These are phyloP conservation scores for Candolleomyces efflorescens DNA, from an alignment of 768 basidiomycete genomes.

Conservation along the genomic window DNA sequence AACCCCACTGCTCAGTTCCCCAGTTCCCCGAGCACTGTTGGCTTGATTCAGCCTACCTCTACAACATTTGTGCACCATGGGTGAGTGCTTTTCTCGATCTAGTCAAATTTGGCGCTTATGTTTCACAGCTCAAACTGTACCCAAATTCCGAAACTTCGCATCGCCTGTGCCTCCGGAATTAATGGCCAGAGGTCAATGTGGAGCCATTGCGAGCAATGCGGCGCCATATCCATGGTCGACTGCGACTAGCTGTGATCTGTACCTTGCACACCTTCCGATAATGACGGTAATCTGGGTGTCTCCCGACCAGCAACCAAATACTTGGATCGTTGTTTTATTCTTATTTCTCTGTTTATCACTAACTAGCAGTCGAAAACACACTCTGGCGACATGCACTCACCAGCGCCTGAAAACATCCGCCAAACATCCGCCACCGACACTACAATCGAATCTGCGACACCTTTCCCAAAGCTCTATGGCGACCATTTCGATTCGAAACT, in stretches of 20 bases:
- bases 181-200: conserved; percentile 80
- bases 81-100: conserved; percentile 35
- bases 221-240: conserved; percentile 86
- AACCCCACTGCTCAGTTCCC: conserved; percentile 34
- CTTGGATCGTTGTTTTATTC: background rate
- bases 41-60: conserved; percentile 61
- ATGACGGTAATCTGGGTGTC: background rate
- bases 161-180: conserved; percentile 68
- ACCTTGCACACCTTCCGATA: background rate
- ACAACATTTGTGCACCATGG: conserved; percentile 64
- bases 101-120: background rate
- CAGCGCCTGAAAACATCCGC: background rate
- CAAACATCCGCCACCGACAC: background rate
- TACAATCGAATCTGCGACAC: background rate
- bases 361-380: background rate
- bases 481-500: background rate
- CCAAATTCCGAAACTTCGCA: conserved; percentile 79
- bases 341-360: conserved; percentile 5
- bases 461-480: background rate
- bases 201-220: conserved; percentile 86
- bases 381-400: conserved; percentile 7
- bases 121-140: conserved; percentile 56
- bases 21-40: conserved; percentile 41
- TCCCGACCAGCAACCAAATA: background rate
- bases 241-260: conserved; percentile 41